Percentiles rank a stretch among this genome's conserved stretches.
Evolutionary conservation across 2,329 filamentous ascomycete species (phyloP).

Genomic region (Botrytis medusae): DNA sequence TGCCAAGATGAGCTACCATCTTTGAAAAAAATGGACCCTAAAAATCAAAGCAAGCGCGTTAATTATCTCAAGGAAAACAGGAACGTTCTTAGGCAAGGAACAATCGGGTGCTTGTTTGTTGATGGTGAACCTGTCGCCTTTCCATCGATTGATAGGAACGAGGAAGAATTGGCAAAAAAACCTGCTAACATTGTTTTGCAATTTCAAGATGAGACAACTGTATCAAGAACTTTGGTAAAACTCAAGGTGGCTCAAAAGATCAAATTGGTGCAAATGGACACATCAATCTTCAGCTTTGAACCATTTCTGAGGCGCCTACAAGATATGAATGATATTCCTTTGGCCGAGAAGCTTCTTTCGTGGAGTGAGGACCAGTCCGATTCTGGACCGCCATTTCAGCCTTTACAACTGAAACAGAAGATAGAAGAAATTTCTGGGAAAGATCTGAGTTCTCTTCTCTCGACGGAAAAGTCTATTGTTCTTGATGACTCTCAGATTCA

Average conservation of each 20-base stretch:
- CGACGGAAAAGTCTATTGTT: conserved; percentile 38
- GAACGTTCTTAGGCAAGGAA: conserved; percentile 56
- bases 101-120: conserved; percentile 60
- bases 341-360: conserved; percentile 54
- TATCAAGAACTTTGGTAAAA: conserved; percentile 49
- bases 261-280: conserved; percentile 60
- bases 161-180: conserved; percentile 44
- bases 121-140: conserved; percentile 58
- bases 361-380: conserved; percentile 31
- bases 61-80: conserved; percentile 49
- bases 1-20: conserved; percentile 47
- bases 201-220: conserved; percentile 48
- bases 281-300: conserved; percentile 67
- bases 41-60: conserved; percentile 41
- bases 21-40: conserved; percentile 39
- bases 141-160: conserved; percentile 55
- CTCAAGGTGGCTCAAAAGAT: conserved; percentile 43
- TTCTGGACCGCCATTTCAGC: conserved; percentile 27
- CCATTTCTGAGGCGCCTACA: conserved; percentile 63
- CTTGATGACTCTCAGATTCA: conserved; percentile 56
- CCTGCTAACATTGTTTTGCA: conserved; percentile 53
- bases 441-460: conserved; percentile 40
- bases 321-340: conserved; percentile 53
- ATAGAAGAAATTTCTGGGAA: conserved; percentile 31
- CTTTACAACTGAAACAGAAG: conserved; percentile 31